Conservation (phyloP, 2,329 filamentous ascomycete species). For the Fusarium praegraminearum region DNA sequence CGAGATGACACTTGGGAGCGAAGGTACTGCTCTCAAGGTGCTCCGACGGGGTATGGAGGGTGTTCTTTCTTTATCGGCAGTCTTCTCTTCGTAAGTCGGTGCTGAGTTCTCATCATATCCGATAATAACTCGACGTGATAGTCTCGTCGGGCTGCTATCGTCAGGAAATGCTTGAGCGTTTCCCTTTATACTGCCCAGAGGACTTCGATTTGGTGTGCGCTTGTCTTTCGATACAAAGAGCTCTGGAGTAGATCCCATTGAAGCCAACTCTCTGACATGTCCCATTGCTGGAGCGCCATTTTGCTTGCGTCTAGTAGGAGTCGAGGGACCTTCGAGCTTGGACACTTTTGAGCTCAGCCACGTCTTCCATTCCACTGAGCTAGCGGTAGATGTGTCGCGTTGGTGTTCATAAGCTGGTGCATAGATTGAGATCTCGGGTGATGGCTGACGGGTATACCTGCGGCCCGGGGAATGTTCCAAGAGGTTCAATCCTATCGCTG, state of each 20-base stretch:
- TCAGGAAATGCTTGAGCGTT: conserved; percentile 13
- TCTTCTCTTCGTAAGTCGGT: conserved; percentile 7
- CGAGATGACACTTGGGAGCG: conserved; percentile 37
- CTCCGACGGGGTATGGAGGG: conserved; percentile 37
- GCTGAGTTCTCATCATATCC: conserved; percentile 39
- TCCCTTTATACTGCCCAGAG: conserved; percentile 26
- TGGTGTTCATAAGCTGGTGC: conserved; percentile 47
- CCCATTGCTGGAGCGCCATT: conserved; percentile 42
- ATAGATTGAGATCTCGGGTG: conserved; percentile 17
- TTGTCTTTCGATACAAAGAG: background rate
- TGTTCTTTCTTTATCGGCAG: background rate
- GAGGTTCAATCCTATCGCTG: background rate
- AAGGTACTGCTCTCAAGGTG: conserved; percentile 45
- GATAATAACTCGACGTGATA: background rate
- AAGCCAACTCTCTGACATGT: conserved; percentile 63
- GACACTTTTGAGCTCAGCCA: conserved; percentile 66
- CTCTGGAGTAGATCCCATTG: conserved; percentile 57
- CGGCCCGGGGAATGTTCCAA: background rate
- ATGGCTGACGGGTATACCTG: conserved; percentile 21
- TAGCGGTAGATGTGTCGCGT: conserved; percentile 57
- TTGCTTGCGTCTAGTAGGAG: conserved; percentile 24
- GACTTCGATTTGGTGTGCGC: conserved; percentile 9
- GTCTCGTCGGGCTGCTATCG: background rate
- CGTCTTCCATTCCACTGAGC: conserved; percentile 67
- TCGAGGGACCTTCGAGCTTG: conserved; percentile 55